phyloP scores from a whole-genome alignment of 2,329 filamentous ascomycete species.

The Stemphylium vesicarium region DNA sequence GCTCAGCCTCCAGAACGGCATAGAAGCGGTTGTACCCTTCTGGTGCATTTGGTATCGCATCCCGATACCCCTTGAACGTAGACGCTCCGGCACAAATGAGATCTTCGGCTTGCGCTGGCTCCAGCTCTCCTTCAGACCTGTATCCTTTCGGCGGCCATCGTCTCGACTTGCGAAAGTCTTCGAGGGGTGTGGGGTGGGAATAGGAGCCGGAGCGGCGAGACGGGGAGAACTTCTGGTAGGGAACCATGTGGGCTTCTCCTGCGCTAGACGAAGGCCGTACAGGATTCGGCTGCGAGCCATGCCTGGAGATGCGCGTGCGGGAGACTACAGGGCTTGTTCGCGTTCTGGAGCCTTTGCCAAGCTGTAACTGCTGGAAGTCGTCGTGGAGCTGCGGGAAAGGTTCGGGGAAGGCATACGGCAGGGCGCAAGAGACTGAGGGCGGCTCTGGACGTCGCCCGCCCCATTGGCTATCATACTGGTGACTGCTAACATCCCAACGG shows the following conservation, averaged over 20 bases:
- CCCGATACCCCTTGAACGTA: slow-evolving; percentile 50
- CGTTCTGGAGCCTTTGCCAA: slow-evolving; percentile 35
- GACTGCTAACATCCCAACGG: slow-evolving; percentile 42
- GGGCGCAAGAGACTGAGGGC: slow-evolving; percentile 25
- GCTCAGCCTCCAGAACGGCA: slow-evolving; percentile 49
- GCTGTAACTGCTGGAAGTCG: slow-evolving; percentile 36
- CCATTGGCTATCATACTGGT: slow-evolving; percentile 41
- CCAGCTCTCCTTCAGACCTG: slow-evolving; percentile 41
- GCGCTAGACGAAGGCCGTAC: slow-evolving; percentile 43
- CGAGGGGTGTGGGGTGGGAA: slow-evolving; percentile 46
- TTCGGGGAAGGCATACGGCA: slow-evolving; percentile 39
- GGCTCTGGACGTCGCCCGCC: slow-evolving; percentile 30
- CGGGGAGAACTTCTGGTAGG: slow-evolving; percentile 32
- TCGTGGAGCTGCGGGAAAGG: slow-evolving; percentile 31
- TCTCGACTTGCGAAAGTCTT: slow-evolving; percentile 45
- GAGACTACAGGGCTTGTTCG: slow-evolving; percentile 44
- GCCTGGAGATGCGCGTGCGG: slow-evolving; percentile 44
- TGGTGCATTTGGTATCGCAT: slow-evolving; percentile 46
- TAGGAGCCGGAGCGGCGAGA: slow-evolving; percentile 44
- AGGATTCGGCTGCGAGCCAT: slow-evolving; percentile 44
- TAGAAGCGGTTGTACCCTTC: slow-evolving; percentile 49
- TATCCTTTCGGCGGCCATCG: slow-evolving; percentile 51
- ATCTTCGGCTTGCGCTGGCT: slow-evolving; percentile 44
- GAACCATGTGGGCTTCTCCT: slow-evolving; percentile 35
- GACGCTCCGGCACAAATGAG: slow-evolving; percentile 48